Base-by-base conservation (phyloP, 441 rosid species). In the Arabidopsis hybrid region DNA sequence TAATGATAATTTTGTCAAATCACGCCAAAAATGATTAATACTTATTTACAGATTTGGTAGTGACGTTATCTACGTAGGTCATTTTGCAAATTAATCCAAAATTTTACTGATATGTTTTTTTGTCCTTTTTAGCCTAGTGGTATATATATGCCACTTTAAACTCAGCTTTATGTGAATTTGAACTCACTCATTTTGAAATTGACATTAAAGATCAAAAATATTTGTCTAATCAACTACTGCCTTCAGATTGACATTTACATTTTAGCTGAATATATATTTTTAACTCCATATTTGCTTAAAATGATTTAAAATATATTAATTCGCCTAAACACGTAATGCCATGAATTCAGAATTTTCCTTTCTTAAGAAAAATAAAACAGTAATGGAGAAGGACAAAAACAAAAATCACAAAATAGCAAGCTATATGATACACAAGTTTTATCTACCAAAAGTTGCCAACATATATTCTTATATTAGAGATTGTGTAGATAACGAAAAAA, bases 401-500 rank as follows among this genome's bases (percentile, higher is more conserved):
- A 67, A 68, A 40, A 68, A 43, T 35, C 69, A 60, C 57, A 52
- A 43, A 59, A 66, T 32, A 67, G 56, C 63, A 40, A 58, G 50
- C 43, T 57, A 66, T 57, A 66, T 66, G 53, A 57, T 59, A 40
- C 36, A 8, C 7, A 60, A 14, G 18, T 42, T 56, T 40, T 12
- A 43, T 63, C 34, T 73, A 62, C 55, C 17, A 47, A 42, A 10
- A 45, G 43, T 45, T 64, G 2, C 42, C 46, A 49, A 55, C 49
- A 55, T 18, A 40, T 34, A 67, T 60, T 75, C 32, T 67, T 11
- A 1, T 35, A 59, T 31, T 9, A 43, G 36, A 40, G 67, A 50
- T 67, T 38, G 55, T 32, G 73, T 74, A 26, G 69, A 52, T 62
- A 75, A 75, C 51, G 17, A 69, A 53, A 45, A 39, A 64, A 36